A percentile compares a stretch with the other conserved stretches of the same genome.
Conservation (phyloP, 768 basidiomycete species). For the Crassisporium funariophilum region DNA sequence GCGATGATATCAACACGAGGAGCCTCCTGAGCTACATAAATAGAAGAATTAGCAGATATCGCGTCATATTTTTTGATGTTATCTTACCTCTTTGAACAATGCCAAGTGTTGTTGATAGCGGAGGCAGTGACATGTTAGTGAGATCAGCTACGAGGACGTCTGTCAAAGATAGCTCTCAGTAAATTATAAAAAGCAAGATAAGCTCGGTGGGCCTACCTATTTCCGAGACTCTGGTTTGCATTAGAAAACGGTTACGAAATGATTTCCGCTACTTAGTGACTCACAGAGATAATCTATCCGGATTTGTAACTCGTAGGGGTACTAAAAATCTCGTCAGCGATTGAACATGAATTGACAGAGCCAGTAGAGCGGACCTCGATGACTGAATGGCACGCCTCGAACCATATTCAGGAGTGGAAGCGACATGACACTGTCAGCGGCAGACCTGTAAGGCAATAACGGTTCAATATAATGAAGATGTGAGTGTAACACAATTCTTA, state of each 20-base stretch:
- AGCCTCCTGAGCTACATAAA: too few relatives aligned
- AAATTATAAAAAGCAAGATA: conserved; percentile 3
- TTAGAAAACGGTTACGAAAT: too few relatives aligned
- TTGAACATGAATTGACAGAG: conserved; percentile 3
- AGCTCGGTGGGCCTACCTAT: too few relatives aligned
- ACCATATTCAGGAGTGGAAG: conserved; percentile 50
- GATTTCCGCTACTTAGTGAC: conserved; percentile 14
- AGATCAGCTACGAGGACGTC: not conserved
- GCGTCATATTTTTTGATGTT: too few relatives aligned
- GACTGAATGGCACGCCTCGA: conserved; percentile 46
- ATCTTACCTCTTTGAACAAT: not conserved
- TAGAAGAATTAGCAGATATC: too few relatives aligned
- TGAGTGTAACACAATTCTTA: conserved; percentile 15
- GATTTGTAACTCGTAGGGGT: conserved; percentile 41
- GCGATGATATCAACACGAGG: too few relatives aligned
- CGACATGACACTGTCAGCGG: conserved; percentile 49
- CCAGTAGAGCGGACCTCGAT: conserved; percentile 39
- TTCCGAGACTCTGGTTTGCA: too few relatives aligned
- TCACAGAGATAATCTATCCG: conserved; percentile 43
- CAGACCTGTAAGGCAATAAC: conserved; percentile 33
- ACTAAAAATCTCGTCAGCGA: conserved; percentile 26
- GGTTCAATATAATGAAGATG: conserved; percentile 9
- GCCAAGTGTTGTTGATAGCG: not conserved
- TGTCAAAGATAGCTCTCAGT: too few relatives aligned
- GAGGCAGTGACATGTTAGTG: not conserved